Evolutionary conservation across 1,139 yeast genomes (phyloP).

Genomic region (Suhomyces maxii): DNA sequence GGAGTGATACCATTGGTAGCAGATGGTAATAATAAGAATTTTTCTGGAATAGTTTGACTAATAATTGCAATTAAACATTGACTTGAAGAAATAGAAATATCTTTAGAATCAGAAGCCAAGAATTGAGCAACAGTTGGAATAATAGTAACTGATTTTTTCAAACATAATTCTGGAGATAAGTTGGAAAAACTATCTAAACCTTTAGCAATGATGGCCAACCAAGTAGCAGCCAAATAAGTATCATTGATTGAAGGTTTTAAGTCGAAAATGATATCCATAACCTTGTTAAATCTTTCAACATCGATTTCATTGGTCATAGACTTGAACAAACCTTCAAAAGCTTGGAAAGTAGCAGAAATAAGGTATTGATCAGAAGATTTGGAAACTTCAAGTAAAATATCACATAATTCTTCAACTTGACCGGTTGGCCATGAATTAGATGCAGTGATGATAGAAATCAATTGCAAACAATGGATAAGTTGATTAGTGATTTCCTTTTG

Average conservation of each 20-base stretch:
- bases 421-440: conserved; percentile 81
- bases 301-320: conserved; percentile 71
- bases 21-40: conserved; percentile 54
- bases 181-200: conserved; percentile 70
- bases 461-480: conserved; percentile 75
- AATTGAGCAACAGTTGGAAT: conserved; percentile 60
- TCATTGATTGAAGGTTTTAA: conserved; percentile 82
- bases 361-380: conserved; percentile 82
- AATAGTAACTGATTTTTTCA: conserved; percentile 56
- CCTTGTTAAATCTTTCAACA: conserved; percentile 58
- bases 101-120: conserved; percentile 64
- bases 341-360: conserved; percentile 77
- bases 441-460: conserved; percentile 65
- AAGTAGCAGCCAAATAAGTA: conserved; percentile 82
- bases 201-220: conserved; percentile 94
- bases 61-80: conserved; percentile 83
- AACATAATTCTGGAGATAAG: conserved; percentile 57
- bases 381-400: conserved; percentile 69
- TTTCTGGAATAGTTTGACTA: conserved; percentile 64
- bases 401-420: conserved; percentile 73
- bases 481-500: conserved; percentile 53
- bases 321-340: conserved; percentile 80
- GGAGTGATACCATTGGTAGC: conserved; percentile 34
- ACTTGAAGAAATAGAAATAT: conserved; percentile 74
- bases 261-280: conserved; percentile 71